Percentiles rank a stretch among this genome's conserved stretches.
These are phyloP conservation scores for Fraxinus quadrangulata DNA, from an alignment of 257 asterid species.

Conservation along the genomic window DNA sequence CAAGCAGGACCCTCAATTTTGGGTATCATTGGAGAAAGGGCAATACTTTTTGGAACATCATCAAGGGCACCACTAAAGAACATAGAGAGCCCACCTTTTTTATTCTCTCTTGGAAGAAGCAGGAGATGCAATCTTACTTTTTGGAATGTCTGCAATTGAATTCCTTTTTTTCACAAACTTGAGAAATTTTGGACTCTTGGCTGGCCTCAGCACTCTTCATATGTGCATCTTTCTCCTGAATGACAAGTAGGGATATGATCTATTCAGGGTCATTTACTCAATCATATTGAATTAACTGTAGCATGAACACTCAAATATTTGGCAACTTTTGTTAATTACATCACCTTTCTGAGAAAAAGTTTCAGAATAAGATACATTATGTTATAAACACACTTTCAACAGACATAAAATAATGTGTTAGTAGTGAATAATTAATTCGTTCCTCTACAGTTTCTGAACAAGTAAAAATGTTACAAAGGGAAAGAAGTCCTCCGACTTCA, in stretches of 20 bases:
- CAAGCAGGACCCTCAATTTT: conserved; percentile 92
- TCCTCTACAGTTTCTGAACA: background rate
- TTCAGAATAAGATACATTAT: background rate
- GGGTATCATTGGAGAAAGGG: conserved; percentile 50
- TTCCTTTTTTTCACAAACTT: conserved; percentile 30
- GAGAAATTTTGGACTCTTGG: conserved; percentile 38
- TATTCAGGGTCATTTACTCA: conserved; percentile 14
- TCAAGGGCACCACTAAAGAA: conserved; percentile 95
- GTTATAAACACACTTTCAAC: background rate
- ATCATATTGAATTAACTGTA: background rate
- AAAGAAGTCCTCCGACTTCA: background rate
- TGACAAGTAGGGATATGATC: background rate
- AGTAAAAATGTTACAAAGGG: background rate
- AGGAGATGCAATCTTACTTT: conserved; percentile 35
- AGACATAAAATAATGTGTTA: background rate
- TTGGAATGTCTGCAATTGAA: conserved; percentile 32
- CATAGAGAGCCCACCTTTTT: conserved; percentile 93
- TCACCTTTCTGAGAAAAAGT: background rate
- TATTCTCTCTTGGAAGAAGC: conserved; percentile 71
- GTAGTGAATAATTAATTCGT: background rate
- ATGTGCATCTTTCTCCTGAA: conserved; percentile 53
- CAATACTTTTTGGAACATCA: conserved; percentile 55
- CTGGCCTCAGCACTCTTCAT: conserved; percentile 10
- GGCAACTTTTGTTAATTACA: background rate
- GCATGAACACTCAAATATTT: too few relatives aligned